Base-by-base conservation (phyloP, 2,329 filamentous ascomycete genomes). In the Pseudocercospora pini-densiflorae region DNA sequence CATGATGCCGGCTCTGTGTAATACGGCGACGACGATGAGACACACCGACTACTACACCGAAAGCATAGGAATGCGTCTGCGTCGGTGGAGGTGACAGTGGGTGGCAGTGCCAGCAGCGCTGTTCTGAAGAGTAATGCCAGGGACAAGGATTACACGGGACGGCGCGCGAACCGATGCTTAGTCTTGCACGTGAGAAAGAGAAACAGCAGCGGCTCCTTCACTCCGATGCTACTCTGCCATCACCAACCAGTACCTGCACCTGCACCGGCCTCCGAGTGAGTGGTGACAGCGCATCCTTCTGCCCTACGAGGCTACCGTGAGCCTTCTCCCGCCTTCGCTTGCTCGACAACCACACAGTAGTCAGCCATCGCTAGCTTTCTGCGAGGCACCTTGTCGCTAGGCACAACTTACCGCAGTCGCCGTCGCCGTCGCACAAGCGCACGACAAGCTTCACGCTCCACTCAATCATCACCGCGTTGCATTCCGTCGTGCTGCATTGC, bases 1-100 rank as follows among this genome's bases (percentile, higher is more conserved):
- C 70, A 72, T 70, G 53, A 27, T 33, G 53, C 16, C 19, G 49
- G 19, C 53, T 12, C 47, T 51, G 40, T 19, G 40, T 14, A 43
- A 6, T 43, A 36, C 43, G 29, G 19, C 12, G 36, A 16, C 23
- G 27, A 27, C 19, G 54, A 19, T 24, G 47, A 43, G 16, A 43
- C 40, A 43, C 40, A 43, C 40, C 40, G 40, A 43, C 40, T 43
- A 36, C n/a, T 19, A 43, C 40, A 19, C 16, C 40, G 40, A 9
- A 19, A 19, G 40, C 40, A n/a, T n/a, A 43, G 40, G 40, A n/a
- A 43, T 43, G 53, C 45, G 51, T 24, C 3, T 21, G 49, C 21
- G 49, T 53, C 49, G 49, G 47, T 51, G 47, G 47, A 24, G n/a
- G 40, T 16, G 36, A 27, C n/a, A 40, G 36, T 16, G 36, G 36